Conservation (phyloP, 2,329 filamentous ascomycete species). For the Sarocladium oryzae region DNA sequence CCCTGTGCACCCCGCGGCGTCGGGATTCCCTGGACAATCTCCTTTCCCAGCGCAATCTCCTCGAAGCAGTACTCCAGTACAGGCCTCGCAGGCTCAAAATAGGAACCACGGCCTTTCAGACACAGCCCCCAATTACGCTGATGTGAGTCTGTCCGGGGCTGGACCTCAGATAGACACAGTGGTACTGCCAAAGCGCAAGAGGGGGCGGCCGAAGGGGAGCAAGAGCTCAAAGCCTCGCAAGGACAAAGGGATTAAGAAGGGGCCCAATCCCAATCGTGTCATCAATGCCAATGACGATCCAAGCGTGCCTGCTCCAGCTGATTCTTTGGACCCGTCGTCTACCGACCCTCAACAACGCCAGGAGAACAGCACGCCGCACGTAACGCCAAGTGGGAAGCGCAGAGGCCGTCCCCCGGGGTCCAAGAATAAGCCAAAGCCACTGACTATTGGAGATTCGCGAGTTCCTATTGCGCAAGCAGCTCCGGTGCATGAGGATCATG, state of each 20-base stretch:
- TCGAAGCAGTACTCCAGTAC: too few relatives aligned
- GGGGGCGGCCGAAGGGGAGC: constrained; percentile 52
- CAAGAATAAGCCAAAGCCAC: constrained; percentile 32
- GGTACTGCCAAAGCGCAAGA: constrained; percentile 32
- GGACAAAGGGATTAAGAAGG: constrained; percentile 46
- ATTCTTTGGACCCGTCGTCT: not conserved
- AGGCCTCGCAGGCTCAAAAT: not conserved
- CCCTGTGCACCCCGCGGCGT: constrained; percentile 19
- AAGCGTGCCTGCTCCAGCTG: not conserved
- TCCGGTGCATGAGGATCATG: not conserved
- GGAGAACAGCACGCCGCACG: constrained; percentile 13
- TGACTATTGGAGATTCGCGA: not conserved
- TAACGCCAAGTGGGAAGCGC: constrained; percentile 19
- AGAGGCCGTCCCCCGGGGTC: constrained; percentile 39
- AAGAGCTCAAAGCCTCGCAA: constrained; percentile 31
- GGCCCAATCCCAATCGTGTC: constrained; percentile 12
- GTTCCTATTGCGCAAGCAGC: not conserved
- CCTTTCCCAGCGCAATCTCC: constrained; percentile 16
- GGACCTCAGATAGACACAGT: constrained; percentile 11
- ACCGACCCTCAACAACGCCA: not conserved
- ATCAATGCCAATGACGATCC: not conserved
- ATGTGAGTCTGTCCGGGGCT: not conserved
- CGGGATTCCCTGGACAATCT: constrained; percentile 24
- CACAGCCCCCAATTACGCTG: not conserved
- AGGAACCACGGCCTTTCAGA: not conserved